Conservation (phyloP, 2,329 filamentous ascomycete species). For the Lachnum nothofagi region DNA sequence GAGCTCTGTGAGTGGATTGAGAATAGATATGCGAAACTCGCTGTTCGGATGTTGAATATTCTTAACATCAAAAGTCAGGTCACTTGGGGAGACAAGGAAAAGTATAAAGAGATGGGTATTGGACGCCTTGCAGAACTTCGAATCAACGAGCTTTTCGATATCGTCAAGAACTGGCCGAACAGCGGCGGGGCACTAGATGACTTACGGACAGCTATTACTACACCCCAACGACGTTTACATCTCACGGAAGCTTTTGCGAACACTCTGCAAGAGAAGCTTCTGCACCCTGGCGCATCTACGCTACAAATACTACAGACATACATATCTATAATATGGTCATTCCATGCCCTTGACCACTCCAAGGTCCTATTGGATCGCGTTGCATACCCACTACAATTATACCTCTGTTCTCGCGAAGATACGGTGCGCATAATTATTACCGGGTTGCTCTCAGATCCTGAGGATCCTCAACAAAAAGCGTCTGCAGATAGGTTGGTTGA, state of each 20-base stretch:
- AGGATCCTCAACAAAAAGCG: constrained; percentile 36
- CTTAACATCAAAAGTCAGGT: constrained; percentile 34
- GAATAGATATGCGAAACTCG: constrained; percentile 59
- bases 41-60: constrained; percentile 53
- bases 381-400: constrained; percentile 67
- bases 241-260: constrained; percentile 65
- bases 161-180: constrained; percentile 68
- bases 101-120: constrained; percentile 67
- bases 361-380: constrained; percentile 73
- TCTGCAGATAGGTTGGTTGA: constrained; percentile 55
- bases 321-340: constrained; percentile 72
- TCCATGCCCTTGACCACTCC: constrained; percentile 69
- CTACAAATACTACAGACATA: constrained; percentile 72
- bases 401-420: constrained; percentile 71
- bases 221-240: constrained; percentile 61
- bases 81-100: constrained; percentile 54
- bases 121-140: constrained; percentile 63
- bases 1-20: constrained; percentile 64
- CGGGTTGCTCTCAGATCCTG: constrained; percentile 61
- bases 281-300: constrained; percentile 73
- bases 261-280: constrained; percentile 58
- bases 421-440: constrained; percentile 73
- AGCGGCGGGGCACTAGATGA: constrained; percentile 70
- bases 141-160: constrained; percentile 71
- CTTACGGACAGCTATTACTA: constrained; percentile 64